phyloP scores from a whole-genome alignment of 305 asterid genomes.

The Lippia alba region DNA sequence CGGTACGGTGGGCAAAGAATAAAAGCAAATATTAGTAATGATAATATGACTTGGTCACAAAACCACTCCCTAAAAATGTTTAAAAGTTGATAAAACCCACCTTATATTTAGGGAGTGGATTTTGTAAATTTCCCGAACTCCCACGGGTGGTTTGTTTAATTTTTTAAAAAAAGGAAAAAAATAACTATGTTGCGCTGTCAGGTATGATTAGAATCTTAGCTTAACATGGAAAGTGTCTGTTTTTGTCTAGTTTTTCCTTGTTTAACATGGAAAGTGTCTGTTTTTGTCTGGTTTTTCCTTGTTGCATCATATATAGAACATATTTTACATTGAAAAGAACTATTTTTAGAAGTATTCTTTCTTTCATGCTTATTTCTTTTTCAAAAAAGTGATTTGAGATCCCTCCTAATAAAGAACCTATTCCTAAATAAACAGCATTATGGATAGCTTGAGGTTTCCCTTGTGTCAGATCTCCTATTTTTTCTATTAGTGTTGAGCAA shows the following conservation, averaged over 20 bases:
- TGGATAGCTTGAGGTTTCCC: not conserved
- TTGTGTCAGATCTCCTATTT: not conserved
- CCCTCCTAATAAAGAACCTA: not conserved
- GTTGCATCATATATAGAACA: not conserved
- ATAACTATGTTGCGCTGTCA: slow-evolving; percentile 1
- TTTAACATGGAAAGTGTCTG: too few relatives aligned
- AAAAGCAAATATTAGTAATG: too few relatives aligned
- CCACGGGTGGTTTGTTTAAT: too few relatives aligned
- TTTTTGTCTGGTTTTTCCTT: too few relatives aligned
- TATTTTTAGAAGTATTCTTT: not conserved
- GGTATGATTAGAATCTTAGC: not conserved
- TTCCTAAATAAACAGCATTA: not conserved
- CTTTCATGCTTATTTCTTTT: not conserved
- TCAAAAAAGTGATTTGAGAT: not conserved
- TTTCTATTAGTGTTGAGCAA: not conserved
- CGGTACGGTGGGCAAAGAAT: too few relatives aligned
- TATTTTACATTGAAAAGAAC: not conserved
- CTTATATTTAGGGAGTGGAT: too few relatives aligned
- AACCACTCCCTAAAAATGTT: too few relatives aligned
- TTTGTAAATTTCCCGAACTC: too few relatives aligned
- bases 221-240: too few relatives aligned
- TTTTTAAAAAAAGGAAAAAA: not conserved
- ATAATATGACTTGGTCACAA: too few relatives aligned
- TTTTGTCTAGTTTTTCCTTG: too few relatives aligned
- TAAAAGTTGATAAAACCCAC: too few relatives aligned